Conservation (phyloP, 2,329 filamentous ascomycete genomes). For the Ceratocystiopsis minuta region DNA sequence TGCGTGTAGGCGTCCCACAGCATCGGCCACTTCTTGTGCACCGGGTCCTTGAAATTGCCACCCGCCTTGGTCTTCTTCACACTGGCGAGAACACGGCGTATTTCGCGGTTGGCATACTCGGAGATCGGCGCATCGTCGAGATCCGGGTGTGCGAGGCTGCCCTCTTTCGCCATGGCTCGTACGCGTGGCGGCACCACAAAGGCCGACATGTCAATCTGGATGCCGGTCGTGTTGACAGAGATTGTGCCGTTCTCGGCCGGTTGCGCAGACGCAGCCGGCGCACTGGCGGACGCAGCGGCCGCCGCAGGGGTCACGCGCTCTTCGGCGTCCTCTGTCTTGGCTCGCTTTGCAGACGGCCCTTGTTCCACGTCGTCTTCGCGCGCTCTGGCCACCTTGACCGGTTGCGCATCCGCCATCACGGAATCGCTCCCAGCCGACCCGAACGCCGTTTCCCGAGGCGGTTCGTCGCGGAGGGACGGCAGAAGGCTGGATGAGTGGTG, state of each 20-base stretch:
- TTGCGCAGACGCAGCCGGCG: too few relatives aligned
- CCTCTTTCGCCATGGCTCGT: constrained; percentile 17
- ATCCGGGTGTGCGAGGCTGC: constrained; percentile 23
- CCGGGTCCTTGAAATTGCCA: constrained; percentile 56
- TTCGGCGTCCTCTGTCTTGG: constrained; percentile 37
- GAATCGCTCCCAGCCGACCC: constrained; percentile 18
- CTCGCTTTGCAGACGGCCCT: constrained; percentile 61
- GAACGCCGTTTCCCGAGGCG: constrained; percentile 15
- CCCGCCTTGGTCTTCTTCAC: constrained; percentile 79
- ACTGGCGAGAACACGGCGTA: constrained; percentile 48
- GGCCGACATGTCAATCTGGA: constrained; percentile 12
- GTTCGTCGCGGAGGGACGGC: constrained; percentile 13
- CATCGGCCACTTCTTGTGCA: constrained; percentile 54
- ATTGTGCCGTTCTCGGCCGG: too few relatives aligned
- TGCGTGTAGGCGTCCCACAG: constrained; percentile 58
- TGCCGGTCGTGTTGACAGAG: not conserved
- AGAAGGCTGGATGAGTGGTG: constrained; percentile 4
- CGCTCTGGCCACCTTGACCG: constrained; percentile 49
- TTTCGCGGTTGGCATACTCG: constrained; percentile 38
- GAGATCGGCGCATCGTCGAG: constrained; percentile 35
- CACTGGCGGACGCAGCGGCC: too few relatives aligned
- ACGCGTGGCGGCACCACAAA: constrained; percentile 11
- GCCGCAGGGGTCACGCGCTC: constrained; percentile 5
- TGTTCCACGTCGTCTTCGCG: constrained; percentile 55
- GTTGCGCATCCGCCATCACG: constrained; percentile 25